Conservation (phyloP, 192 early-diverging fungal species). For the Funneliformis mosseae region DNA sequence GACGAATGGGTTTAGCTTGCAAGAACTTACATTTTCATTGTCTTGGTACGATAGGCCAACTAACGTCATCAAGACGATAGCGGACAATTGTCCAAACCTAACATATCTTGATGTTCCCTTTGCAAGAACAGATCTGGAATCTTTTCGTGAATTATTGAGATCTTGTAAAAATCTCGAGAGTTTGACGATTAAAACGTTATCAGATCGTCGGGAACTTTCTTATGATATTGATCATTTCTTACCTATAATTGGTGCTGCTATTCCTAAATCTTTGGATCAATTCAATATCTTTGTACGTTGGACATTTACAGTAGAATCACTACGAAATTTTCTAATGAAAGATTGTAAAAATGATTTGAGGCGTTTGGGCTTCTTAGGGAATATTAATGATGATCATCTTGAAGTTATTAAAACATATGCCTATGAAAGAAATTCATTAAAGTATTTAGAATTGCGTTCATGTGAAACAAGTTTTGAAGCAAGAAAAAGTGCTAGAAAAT, state of each 20-base stretch:
- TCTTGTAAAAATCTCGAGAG: not conserved
- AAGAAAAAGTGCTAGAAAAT: not conserved
- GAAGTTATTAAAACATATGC: not conserved
- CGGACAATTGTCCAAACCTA: slow-evolving; percentile 4
- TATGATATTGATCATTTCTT: slow-evolving; percentile 4
- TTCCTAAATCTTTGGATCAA: not conserved
- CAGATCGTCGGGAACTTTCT: not conserved
- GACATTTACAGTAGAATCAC: slow-evolving; percentile 7
- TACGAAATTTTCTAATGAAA: not conserved
- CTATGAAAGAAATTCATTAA: not conserved
- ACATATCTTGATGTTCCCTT: not conserved
- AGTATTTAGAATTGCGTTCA: not conserved
- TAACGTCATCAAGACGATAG: not conserved
- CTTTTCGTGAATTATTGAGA: not conserved
- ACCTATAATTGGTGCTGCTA: not conserved
- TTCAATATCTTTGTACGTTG: not conserved
- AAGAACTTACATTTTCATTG: not conserved
- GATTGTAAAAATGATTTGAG: not conserved
- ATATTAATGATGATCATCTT: not conserved
- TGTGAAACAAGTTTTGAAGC: not conserved
- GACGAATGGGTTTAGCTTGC: not conserved
- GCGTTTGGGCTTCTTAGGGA: not conserved
- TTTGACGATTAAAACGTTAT: not conserved
- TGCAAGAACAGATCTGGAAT: too few species aligned
- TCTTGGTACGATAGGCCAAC: not conserved